Evolutionary conservation across 805 yeast genomes (phyloP).

Genomic region (Candida schatavii): DNA sequence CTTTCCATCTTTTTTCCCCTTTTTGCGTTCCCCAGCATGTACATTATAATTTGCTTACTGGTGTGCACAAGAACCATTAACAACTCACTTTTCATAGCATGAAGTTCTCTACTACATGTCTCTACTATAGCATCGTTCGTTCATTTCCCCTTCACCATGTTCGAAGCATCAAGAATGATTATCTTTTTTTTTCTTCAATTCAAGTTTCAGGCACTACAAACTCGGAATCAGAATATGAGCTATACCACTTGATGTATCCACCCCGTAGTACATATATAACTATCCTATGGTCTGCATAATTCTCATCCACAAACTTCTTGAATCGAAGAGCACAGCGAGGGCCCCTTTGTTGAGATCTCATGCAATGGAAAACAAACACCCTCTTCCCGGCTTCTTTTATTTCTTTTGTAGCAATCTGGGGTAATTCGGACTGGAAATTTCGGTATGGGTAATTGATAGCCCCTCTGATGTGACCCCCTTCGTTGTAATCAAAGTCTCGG

Average conservation of each 20-base stretch:
- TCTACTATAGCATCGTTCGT: too few relatives aligned
- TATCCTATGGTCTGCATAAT: neutral
- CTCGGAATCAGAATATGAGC: neutral
- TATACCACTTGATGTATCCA: slow-evolving; percentile 3
- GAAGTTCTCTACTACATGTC: too few relatives aligned
- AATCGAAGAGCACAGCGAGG: slow-evolving; percentile 6
- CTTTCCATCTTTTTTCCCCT: neutral
- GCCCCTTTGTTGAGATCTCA: slow-evolving; percentile 5
- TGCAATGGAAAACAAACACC: slow-evolving; percentile 5
- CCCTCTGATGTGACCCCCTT: slow-evolving; percentile 4
- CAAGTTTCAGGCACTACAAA: neutral
- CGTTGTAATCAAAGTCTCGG: slow-evolving; percentile 3
- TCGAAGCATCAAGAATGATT: too few relatives aligned
- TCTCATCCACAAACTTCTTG: slow-evolving; percentile 2
- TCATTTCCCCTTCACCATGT: neutral
- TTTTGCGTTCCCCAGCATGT: too few relatives aligned
- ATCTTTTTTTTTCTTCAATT: neutral
- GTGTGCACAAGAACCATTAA: too few relatives aligned
- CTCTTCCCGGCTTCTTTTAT: neutral
- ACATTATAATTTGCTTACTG: too few relatives aligned
- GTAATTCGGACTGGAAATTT: neutral
- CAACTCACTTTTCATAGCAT: too few relatives aligned
- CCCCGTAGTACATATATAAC: slow-evolving; percentile 3
- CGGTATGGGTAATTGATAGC: slow-evolving; percentile 3
- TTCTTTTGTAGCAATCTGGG: neutral